Evolutionary conservation across 192 early-diverging fungal genomes (phyloP).

Genomic region (Pilobolus umbonatus): DNA sequence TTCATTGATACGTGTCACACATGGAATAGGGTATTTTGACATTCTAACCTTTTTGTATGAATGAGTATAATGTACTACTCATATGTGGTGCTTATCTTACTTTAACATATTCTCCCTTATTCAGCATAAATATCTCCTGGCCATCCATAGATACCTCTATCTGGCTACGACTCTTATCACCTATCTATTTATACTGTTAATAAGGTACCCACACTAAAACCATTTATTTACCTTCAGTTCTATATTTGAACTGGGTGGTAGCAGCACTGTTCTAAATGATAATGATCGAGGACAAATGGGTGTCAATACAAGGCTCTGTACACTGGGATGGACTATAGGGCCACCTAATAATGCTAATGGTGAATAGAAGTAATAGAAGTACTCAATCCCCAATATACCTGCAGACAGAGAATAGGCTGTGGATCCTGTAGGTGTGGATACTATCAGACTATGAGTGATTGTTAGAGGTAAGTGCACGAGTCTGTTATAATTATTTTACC

Average conservation of each 20-base stretch:
- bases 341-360: too few species aligned
- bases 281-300: slow-evolving; percentile 83
- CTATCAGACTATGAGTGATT: slow-evolving; percentile 57
- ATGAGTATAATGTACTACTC: too few species aligned
- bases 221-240: slow-evolving; percentile 47
- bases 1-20: slow-evolving; percentile 60
- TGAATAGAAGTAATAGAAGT: too few species aligned
- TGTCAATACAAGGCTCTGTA: slow-evolving; percentile 67
- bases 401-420: slow-evolving; percentile 89
- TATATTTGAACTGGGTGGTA: slow-evolving; percentile 65
- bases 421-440: slow-evolving; percentile 87
- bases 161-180: slow-evolving; percentile 53
- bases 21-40: slow-evolving; percentile 75
- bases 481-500: slow-evolving; percentile 3
- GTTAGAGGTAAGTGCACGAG: neutral
- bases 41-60: slow-evolving; percentile 41
- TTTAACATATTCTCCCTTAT: slow-evolving; percentile 60
- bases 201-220: neutral
- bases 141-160: slow-evolving; percentile 79
- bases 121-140: slow-evolving; percentile 62
- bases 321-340: slow-evolving; percentile 76
- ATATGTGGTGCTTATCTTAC: slow-evolving; percentile 30
- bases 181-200: slow-evolving; percentile 31
- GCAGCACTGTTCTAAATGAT: slow-evolving; percentile 76
- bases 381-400: too few species aligned